These are phyloP conservation scores for Castanea sativa DNA, from an alignment of 306 rosid species.

Conservation along the genomic window DNA sequence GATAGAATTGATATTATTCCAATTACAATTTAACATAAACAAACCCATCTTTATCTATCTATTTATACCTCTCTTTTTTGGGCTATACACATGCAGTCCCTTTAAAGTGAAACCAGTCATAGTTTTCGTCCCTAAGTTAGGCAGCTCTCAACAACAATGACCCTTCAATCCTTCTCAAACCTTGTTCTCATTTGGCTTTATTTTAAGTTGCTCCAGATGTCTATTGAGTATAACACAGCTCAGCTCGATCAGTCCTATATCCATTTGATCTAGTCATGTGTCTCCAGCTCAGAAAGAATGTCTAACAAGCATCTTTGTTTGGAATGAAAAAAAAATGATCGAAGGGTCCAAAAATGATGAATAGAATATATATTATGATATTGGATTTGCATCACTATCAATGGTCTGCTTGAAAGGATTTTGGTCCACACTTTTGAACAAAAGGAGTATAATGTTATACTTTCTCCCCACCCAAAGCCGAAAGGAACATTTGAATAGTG, in stretches of 20 bases:
- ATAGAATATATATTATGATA: background rate
- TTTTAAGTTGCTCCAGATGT: background rate
- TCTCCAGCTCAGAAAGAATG: background rate
- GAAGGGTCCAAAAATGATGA: background rate
- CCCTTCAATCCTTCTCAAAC: slow-evolving; percentile 21
- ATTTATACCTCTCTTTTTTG: too few relatives aligned
- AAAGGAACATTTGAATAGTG: slow-evolving; percentile 14
- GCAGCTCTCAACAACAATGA: slow-evolving; percentile 38
- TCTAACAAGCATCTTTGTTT: background rate
- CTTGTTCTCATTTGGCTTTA: background rate
- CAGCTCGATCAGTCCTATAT: background rate
- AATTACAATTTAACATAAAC: too few relatives aligned
- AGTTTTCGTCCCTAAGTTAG: slow-evolving; percentile 35
- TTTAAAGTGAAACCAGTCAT: slow-evolving; percentile 17
- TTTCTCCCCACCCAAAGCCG: slow-evolving; percentile 32
- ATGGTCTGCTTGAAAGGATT: slow-evolving; percentile 3
- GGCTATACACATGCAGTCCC: background rate
- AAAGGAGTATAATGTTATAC: background rate
- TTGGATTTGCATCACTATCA: slow-evolving; percentile 5
- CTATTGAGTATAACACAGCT: background rate
- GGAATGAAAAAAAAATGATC: background rate
- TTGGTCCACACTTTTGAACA: slow-evolving; percentile 17
- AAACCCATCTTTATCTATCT: too few relatives aligned
- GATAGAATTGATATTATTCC: too few relatives aligned
- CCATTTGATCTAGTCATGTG: background rate